Evolutionary conservation across 371 early-diverging fungal species (phyloP), one percentile per base, ranked within the genome.

Genomic region (Mucor lusitanicus): DNA sequence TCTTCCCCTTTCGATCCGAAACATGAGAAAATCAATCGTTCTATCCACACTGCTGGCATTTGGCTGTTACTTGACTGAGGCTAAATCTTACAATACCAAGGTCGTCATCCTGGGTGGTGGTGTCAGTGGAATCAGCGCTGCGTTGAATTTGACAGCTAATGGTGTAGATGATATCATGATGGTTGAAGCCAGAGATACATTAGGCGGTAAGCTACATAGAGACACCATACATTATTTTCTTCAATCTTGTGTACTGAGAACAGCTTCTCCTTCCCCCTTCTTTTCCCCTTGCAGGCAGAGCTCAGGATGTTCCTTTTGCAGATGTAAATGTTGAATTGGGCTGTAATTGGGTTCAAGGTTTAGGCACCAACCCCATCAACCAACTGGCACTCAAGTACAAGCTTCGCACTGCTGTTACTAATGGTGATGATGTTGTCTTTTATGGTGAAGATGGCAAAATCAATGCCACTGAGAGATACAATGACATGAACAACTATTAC

Each of bases 301-400:
- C 81, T 19, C 81, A 81, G 67, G 64, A 79, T 65, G 70, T 63
- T 9, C 66, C 66, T 3, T 81, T 83, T 69, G 81, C 72, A 8
- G 75, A 67, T 39, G 57, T 67, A 13, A 65, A 68, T 25, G 68
- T 83, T 53, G 84, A 83, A 63, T 23, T 78, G 15, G 84, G 84
- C 11, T 80, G 81, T 50, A 83, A 83, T 37, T 83, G 84, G 84
- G 84, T 83, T 25, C 84, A 83, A 66, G 84, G 80, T n/a, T 48
- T 83, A 3, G 84, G 84, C 3, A 66, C 71, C 2, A 83, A 83
- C 23, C 84, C 81, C 12, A 64, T 83, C 62, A 74, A 80, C 28
- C 61, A 74, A 33, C 65, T 83, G 11, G 73, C 78, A 6, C 46
- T 74, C 55, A 79, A 83, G 53, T 75, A 78, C 30, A 67, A 66